These are phyloP conservation scores for Fusarium papillatum DNA, from an alignment of 2,329 filamentous ascomycete species.

Conservation along the genomic window DNA sequence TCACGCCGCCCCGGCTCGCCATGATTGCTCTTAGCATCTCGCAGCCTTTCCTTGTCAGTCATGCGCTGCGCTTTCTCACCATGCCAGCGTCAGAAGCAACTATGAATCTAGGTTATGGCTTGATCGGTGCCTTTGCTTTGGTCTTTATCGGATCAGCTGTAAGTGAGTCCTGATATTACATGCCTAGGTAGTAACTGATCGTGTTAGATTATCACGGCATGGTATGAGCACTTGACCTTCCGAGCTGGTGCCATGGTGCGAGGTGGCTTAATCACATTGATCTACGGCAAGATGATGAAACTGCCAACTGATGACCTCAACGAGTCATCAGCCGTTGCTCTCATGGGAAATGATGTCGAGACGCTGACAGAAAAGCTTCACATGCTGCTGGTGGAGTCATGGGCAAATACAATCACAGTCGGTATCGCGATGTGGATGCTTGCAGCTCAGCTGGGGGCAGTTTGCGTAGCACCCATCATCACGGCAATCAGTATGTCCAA, in stretches of 20 bases:
- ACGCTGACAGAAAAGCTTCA: slow-evolving; percentile 45
- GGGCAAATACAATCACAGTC: slow-evolving; percentile 48
- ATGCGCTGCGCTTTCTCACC: slow-evolving; percentile 44
- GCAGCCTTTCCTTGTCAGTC: slow-evolving; percentile 48
- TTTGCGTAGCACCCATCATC: slow-evolving; percentile 49
- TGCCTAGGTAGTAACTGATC: background rate
- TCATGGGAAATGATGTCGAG: slow-evolving; percentile 51
- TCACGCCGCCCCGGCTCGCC: slow-evolving; percentile 44
- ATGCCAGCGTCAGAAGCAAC: slow-evolving; percentile 40
- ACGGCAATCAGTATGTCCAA: slow-evolving; percentile 46
- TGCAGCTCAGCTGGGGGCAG: slow-evolving; percentile 48
- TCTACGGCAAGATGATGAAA: slow-evolving; percentile 48
- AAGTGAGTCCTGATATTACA: background rate
- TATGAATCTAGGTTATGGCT: slow-evolving; percentile 46
- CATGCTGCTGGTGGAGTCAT: slow-evolving; percentile 47
- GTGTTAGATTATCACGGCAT: slow-evolving; percentile 45
- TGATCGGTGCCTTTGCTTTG: slow-evolving; percentile 49
- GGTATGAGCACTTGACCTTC: slow-evolving; percentile 50
- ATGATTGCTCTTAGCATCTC: slow-evolving; percentile 48
- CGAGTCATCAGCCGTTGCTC: slow-evolving; percentile 46
- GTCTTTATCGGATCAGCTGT: slow-evolving; percentile 50
- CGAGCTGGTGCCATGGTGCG: slow-evolving; percentile 47
- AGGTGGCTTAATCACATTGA: slow-evolving; percentile 46
- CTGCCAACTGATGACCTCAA: slow-evolving; percentile 42
- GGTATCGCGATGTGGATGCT: slow-evolving; percentile 49